Base-by-base conservation (phyloP, 768 basidiomycete genomes). In the Hortiboletus campestris region DNA sequence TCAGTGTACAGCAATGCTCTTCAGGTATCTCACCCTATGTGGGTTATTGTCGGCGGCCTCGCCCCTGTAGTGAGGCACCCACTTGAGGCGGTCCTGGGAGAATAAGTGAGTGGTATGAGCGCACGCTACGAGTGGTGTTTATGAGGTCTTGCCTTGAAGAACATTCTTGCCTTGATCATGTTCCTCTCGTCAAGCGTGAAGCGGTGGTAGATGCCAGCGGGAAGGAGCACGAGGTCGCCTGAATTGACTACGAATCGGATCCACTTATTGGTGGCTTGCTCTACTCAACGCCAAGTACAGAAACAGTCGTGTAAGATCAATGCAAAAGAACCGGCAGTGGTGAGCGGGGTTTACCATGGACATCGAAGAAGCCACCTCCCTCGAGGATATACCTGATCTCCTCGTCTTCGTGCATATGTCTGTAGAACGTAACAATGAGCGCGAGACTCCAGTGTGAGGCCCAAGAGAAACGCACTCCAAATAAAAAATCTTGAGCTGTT, bases 381-480 rank as follows among this genome's bases (percentile, higher is more conserved):
- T 80, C 78, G 39, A 92, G 78, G 62, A 95, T 84, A 63, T 90
- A 98, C 9, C 94, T 79, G 65, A 95, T 96, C 73, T 97, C 94
- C 67, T 98, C 94, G 63, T 97, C 94, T 71, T 97, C 93, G 63
- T 97, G 94, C 77, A 97, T 81, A 65, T 96, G 94, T 63, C 90
- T 91, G 62, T 29, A 0, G 12, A 28, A 25, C 49, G 20, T 8
- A 1, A 22, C 8, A 7, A 41, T 60, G 42, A 52, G 45, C 51
- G 50, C 4, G 12, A 19, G 22, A 25, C 11, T 25, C 9, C 7
- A 5, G 31, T 12, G 31, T 22, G 20, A 8, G 14, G 25, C 6
- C 10, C 2, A 3, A 13, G 17, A 4, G 19, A 35, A 13, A 68
- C 38, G 57, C 63, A 91, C 90, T 94, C 91, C 54, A 87, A 78